Percentiles rank a stretch among this genome's conserved stretches.
These are phyloP conservation scores for Penicillium sp. DNA, from an alignment of 2,329 filamentous ascomycete genomes.

Conservation along the genomic window DNA sequence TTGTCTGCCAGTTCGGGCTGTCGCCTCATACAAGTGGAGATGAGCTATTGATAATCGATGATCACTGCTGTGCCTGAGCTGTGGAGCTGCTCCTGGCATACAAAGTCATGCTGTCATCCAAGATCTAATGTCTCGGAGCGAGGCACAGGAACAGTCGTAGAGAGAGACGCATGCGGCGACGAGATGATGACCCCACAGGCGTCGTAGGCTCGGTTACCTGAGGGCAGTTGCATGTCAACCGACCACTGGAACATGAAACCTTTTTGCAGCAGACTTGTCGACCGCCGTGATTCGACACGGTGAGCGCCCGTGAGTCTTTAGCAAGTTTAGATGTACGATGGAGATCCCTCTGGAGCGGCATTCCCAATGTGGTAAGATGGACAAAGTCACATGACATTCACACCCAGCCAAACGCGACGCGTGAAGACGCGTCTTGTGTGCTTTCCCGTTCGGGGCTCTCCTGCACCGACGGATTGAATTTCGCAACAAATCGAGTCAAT, in stretches of 20 bases:
- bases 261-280: background rate
- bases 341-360: too few species aligned
- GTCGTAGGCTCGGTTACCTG: too few species aligned
- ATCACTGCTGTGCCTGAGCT: background rate
- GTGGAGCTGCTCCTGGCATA: background rate
- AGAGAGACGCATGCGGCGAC: constrained; percentile 13
- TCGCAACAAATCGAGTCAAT: constrained; percentile 1
- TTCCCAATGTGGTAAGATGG: constrained; percentile 14
- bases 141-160: constrained; percentile 8
- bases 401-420: constrained; percentile 22
- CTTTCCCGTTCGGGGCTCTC: constrained; percentile 18
- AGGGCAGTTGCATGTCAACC: too few species aligned
- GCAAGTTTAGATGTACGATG: too few species aligned
- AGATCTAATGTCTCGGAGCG: background rate
- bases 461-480: background rate
- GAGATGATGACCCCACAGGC: background rate
- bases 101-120: constrained; percentile 16
- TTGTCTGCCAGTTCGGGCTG: too few species aligned
- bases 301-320: too few species aligned
- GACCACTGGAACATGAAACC: too few species aligned
- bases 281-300: background rate
- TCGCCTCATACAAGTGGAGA: background rate
- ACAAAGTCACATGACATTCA: constrained; percentile 4
- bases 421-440: constrained; percentile 19
- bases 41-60: background rate